phyloP scores from a whole-genome alignment of 78 protist species.

The Isochrysis galbana region DNA sequence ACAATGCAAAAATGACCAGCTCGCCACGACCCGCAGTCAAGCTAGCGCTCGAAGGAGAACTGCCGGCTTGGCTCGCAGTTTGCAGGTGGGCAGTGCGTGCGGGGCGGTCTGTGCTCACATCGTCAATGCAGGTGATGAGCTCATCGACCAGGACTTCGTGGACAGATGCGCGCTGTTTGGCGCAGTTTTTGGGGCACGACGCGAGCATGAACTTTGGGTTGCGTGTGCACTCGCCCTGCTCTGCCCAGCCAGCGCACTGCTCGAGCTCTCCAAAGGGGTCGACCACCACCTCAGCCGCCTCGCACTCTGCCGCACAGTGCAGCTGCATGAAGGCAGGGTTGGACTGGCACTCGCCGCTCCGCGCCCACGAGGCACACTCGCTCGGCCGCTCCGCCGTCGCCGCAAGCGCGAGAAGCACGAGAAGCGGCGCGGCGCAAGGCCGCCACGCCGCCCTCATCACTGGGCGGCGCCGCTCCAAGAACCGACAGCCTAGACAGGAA shows the following conservation, averaged over 20 bases:
- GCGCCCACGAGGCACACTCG: not conserved
- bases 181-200: not conserved
- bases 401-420: too few species aligned
- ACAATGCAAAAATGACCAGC: too few species aligned
- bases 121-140: not conserved
- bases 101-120: too few species aligned
- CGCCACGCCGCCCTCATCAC: too few species aligned
- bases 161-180: slow-evolving; percentile 5
- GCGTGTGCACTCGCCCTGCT: slow-evolving; percentile 21
- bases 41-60: too few species aligned
- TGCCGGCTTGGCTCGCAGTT: too few species aligned
- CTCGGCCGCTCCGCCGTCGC: too few species aligned
- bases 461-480: too few species aligned
- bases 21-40: too few species aligned
- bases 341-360: not conserved
- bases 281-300: not conserved
- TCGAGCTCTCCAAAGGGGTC: not conserved
- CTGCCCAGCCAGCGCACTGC: slow-evolving; percentile 10
- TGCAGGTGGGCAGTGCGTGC: too few species aligned
- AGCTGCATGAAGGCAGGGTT: not conserved
- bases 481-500: too few species aligned
- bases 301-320: not conserved
- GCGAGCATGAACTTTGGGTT: slow-evolving; percentile 5
- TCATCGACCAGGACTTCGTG: not conserved
- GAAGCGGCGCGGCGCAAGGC: too few species aligned